Evolutionary conservation across 768 basidiomycete genomes (phyloP).

Genomic region (Udeniomyces megalosporus): DNA sequence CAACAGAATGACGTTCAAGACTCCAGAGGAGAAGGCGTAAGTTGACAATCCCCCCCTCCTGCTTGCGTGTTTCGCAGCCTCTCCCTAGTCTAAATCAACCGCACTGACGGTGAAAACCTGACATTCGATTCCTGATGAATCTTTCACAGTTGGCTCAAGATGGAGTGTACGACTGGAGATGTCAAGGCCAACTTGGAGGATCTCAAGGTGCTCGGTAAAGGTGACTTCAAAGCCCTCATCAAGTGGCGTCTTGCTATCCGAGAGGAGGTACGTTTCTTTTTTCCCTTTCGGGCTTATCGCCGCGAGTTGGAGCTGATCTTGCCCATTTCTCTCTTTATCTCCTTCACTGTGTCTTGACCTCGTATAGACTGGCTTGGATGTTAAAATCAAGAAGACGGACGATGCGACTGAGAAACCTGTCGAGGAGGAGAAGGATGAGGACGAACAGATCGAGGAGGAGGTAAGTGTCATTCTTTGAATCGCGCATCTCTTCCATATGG

Average conservation of each 20-base stretch:
- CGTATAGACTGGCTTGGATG: constrained; percentile 64
- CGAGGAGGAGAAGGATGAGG: constrained; percentile 52
- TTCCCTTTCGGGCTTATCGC: neutral
- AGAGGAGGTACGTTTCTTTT: constrained; percentile 50
- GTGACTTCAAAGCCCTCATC: constrained; percentile 82
- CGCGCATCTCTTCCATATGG: too few species aligned
- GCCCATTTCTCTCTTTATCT: neutral
- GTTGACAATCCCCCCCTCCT: too few species aligned
- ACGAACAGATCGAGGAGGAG: constrained; percentile 77
- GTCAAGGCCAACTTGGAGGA: constrained; percentile 71
- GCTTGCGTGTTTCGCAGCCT: neutral
- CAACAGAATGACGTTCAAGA: constrained; percentile 19
- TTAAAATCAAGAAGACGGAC: constrained; percentile 53
- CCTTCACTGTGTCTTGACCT: neutral
- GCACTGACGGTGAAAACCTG: neutral
- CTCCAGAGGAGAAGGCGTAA: constrained; percentile 14
- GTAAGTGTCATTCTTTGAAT: constrained; percentile 34
- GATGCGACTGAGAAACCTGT: constrained; percentile 53
- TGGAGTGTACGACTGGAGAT: constrained; percentile 59
- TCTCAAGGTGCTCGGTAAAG: constrained; percentile 91
- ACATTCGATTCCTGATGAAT: too few species aligned
- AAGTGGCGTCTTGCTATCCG: constrained; percentile 81
- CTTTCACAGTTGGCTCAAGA: constrained; percentile 47
- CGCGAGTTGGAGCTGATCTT: neutral
- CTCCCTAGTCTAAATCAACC: neutral